These are phyloP conservation scores for Erysimum cheiri DNA, from an alignment of 441 rosid species.

Conservation along the genomic window DNA sequence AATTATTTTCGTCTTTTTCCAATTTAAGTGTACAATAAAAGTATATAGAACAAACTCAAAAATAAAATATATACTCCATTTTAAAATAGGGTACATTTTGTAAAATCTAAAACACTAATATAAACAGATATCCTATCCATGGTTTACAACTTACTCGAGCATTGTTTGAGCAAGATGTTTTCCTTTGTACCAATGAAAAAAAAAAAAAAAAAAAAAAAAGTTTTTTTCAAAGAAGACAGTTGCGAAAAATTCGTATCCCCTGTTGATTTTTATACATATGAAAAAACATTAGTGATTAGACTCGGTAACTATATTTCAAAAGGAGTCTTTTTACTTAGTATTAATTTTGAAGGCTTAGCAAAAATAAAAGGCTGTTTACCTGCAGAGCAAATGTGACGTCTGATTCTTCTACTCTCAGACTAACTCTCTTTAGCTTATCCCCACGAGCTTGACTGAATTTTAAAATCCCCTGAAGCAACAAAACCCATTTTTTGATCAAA, in stretches of 20 bases:
- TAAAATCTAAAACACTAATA: neutral
- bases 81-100: too few species aligned
- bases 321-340: neutral
- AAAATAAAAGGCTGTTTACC: slow-evolving; percentile 44
- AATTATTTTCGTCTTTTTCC: neutral
- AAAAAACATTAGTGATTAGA: neutral
- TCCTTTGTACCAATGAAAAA: slow-evolving; percentile 3
- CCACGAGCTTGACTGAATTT: slow-evolving; percentile 73
- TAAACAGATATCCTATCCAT: neutral
- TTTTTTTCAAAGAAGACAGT: slow-evolving; percentile 61
- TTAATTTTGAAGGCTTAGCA: neutral
- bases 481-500: neutral
- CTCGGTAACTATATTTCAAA: neutral
- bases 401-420: slow-evolving; percentile 69
- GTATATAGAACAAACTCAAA: neutral
- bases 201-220: too few species aligned
- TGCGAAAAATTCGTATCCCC: slow-evolving; percentile 85
- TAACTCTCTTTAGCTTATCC: slow-evolving; percentile 65
- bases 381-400: slow-evolving; percentile 83
- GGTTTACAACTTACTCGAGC: neutral
- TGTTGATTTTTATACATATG: slow-evolving; percentile 37
- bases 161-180: neutral
- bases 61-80: too few species aligned
- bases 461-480: slow-evolving; percentile 64
- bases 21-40: too few species aligned